These are phyloP conservation scores for Ogataea glucozyma DNA, from an alignment of 805 yeast species.

Conservation along the genomic window DNA sequence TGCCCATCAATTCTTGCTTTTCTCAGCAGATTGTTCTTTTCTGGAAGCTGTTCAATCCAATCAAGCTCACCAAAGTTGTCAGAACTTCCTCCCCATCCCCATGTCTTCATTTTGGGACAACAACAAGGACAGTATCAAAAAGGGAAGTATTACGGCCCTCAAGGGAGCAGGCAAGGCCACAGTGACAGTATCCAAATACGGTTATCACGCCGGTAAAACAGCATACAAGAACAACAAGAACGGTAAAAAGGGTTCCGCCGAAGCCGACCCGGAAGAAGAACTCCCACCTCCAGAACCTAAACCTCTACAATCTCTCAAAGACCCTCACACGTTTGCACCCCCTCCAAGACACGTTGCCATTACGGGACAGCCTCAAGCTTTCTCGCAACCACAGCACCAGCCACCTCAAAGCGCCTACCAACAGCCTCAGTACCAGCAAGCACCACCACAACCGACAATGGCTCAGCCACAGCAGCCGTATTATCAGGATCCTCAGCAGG, in stretches of 20 bases:
- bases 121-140: conserved; percentile 52
- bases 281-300: conserved; percentile 15
- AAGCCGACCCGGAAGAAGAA: conserved; percentile 18
- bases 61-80: no score
- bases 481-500: neutral
- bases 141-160: conserved; percentile 49
- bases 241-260: conserved; percentile 25
- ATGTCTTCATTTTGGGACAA: conserved; percentile 45
- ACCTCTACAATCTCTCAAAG: conserved; percentile 25
- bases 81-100: no score
- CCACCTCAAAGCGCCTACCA: conserved; percentile 4
- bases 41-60: no score
- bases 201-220: conserved; percentile 43
- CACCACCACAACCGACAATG: no score
- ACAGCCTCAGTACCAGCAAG: conserved; percentile 12
- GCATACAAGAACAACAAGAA: conserved; percentile 47
- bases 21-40: no score
- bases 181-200: conserved; percentile 49
- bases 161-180: conserved; percentile 55
- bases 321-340: conserved; percentile 39
- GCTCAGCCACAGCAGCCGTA: conserved; percentile 16
- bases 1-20: no score
- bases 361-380: conserved; percentile 22
- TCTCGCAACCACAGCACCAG: conserved; percentile 17
- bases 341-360: conserved; percentile 30